Base-by-base conservation (phyloP, 1,139 yeast genomes). In the Magnusiomyces sp. region DNA sequence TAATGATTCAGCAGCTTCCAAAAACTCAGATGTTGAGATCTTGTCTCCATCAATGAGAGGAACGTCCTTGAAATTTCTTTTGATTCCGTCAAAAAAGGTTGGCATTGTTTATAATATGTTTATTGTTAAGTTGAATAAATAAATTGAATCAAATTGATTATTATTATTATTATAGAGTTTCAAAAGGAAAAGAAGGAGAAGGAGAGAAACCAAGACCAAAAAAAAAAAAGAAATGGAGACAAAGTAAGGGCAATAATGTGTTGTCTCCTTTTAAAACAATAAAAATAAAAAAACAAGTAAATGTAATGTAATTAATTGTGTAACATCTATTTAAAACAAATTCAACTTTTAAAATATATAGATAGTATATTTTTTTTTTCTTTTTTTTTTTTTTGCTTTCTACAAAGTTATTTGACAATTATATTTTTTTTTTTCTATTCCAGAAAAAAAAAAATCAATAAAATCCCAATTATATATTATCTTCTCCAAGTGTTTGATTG, bases 1-100 rank as follows among this genome's bases (percentile, higher is more conserved):
- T 54, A 88, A 73, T 10, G 94, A 81, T 69, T 83, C 94, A 27
- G 95, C 74, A 11, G 97, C 96, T 63, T 81, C 87, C 56, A 88
- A 74, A 62, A 88, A 88, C 59, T 79, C 81, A 38, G 81, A 72
- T 32, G 96, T 86, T 60, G 81, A 74, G 65, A 88, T 74, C 66
- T 85, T 81, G 49, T 61, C 55, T 53, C 72, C 76, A 53, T 77
- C 83, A 6, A 62, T 58, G 58, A 86, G 72, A 40, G 85, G 76
- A 53, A 88, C 95, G 62, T 84, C 92, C 61, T 73, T 77, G 67
- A 85, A 88, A 62, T 87, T 80, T 66, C 73, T 75, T 64, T 81
- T 79, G 76, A 82, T 77, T 60, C 79, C 80, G 68, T 85, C 95
- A 62, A 88, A 88, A 70, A 85, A 87, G 16, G 95, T 70, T 47